Conservation (phyloP, 148 eudicot species). For the Vaccinium macrocarpon region DNA sequence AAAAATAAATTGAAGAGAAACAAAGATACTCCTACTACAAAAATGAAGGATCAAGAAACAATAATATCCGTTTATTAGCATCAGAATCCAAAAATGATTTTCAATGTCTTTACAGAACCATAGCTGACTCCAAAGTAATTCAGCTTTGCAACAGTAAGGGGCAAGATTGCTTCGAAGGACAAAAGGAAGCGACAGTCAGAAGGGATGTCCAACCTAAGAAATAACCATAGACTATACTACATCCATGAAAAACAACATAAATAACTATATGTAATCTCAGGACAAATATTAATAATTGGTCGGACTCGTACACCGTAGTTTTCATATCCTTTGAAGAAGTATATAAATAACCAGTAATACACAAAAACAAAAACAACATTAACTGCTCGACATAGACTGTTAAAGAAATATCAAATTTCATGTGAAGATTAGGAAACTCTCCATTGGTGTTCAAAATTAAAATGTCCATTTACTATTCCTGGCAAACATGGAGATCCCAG, state of each 20-base stretch:
- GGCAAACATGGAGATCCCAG: background rate
- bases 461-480: background rate
- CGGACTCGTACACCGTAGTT: background rate
- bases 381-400: background rate
- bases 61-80: background rate
- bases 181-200: background rate
- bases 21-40: background rate
- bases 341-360: background rate
- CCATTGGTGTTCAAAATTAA: background rate
- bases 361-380: background rate
- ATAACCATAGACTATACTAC: background rate
- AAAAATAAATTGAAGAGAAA: background rate
- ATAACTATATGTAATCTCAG: background rate
- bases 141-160: background rate
- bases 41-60: background rate
- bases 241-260: background rate
- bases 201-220: background rate
- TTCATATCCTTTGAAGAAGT: background rate
- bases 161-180: background rate
- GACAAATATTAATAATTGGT: background rate
- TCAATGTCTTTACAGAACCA: background rate
- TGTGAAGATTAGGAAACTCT: background rate
- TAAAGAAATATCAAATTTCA: background rate
- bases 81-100: slow-evolving; percentile 3
- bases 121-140: background rate